Percentiles rank a stretch among this genome's conserved stretches.
Evolutionary conservation across 176 grass and related monocot genomes (phyloP).

Genomic region (Cymbopogon citratus): DNA sequence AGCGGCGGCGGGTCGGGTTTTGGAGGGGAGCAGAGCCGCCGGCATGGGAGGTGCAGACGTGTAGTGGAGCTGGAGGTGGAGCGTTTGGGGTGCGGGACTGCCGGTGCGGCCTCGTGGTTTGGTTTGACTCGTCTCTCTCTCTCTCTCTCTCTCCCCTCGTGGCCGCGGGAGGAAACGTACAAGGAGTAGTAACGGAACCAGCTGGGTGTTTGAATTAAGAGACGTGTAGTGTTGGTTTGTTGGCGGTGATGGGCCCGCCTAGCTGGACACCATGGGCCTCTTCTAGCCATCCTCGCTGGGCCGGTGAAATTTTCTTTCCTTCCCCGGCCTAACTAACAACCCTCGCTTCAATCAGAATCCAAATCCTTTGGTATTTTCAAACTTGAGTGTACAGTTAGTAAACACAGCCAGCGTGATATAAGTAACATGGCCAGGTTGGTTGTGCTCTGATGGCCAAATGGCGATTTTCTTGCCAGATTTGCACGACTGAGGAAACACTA

Average conservation of each 20-base stretch:
- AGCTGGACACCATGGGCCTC: not conserved
- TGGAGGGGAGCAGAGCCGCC: not conserved
- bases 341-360: not conserved
- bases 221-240: not conserved
- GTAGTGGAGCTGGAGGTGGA: not conserved
- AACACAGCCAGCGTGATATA: not conserved
- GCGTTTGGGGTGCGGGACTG: slow-evolving; percentile 12
- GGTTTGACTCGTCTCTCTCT: slow-evolving; percentile 28
- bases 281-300: not conserved
- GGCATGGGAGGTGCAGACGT: not conserved
- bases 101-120: not conserved
- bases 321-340: not conserved
- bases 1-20: slow-evolving; percentile 3
- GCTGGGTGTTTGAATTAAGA: slow-evolving; percentile 28
- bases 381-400: not conserved
- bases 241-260: not conserved
- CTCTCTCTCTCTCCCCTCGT: not conserved
- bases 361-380: not conserved
- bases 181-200: not conserved
- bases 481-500: not conserved
- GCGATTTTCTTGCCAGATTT: not conserved
- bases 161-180: not conserved
- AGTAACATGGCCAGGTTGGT: not conserved
- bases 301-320: not conserved
- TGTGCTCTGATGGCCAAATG: not conserved